Evolutionary conservation across 192 early-diverging fungal genomes (phyloP).

Genomic region (Backusella parvicylindrica): DNA sequence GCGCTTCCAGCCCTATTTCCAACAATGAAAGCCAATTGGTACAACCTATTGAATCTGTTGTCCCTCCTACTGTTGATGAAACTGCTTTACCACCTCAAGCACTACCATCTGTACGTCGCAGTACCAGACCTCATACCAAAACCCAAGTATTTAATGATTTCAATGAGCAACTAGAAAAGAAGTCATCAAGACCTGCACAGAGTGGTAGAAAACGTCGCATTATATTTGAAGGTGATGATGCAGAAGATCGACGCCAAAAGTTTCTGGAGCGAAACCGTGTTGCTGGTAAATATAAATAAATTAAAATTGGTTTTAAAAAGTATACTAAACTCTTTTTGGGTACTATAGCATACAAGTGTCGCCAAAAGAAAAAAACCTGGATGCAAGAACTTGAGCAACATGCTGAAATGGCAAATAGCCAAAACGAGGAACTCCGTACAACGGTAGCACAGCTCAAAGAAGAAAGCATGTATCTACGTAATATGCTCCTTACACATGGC

Average conservation of each 20-base stretch:
- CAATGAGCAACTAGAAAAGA: not conserved
- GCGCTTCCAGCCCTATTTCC: not conserved
- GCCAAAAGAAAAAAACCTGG: slow-evolving; percentile 39
- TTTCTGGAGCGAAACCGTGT: slow-evolving; percentile 28
- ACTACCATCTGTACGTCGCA: not conserved
- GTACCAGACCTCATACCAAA: not conserved
- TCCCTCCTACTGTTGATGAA: not conserved
- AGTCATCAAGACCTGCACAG: not conserved
- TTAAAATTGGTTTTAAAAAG: not conserved
- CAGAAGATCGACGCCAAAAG: slow-evolving; percentile 15
- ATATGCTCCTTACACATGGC: slow-evolving; percentile 29
- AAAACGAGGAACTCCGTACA: slow-evolving; percentile 24
- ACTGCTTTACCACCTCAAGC: not conserved
- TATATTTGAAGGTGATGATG: slow-evolving; percentile 27
- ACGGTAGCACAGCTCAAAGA: slow-evolving; percentile 24
- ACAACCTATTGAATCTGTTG: not conserved
- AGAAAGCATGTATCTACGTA: slow-evolving; percentile 30
- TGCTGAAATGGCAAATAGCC: slow-evolving; percentile 20
- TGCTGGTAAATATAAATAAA: slow-evolving; percentile 15
- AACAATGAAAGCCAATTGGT: not conserved
- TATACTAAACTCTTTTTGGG: not conserved
- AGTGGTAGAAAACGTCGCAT: slow-evolving; percentile 22
- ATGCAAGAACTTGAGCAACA: slow-evolving; percentile 31
- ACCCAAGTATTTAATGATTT: not conserved
- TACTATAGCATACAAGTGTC: slow-evolving; percentile 28